Percentiles rank a stretch among this genome's conserved stretches.
These are phyloP conservation scores for Apiospora arundinis DNA, from an alignment of 2,329 filamentous ascomycete genomes.

Conservation along the genomic window DNA sequence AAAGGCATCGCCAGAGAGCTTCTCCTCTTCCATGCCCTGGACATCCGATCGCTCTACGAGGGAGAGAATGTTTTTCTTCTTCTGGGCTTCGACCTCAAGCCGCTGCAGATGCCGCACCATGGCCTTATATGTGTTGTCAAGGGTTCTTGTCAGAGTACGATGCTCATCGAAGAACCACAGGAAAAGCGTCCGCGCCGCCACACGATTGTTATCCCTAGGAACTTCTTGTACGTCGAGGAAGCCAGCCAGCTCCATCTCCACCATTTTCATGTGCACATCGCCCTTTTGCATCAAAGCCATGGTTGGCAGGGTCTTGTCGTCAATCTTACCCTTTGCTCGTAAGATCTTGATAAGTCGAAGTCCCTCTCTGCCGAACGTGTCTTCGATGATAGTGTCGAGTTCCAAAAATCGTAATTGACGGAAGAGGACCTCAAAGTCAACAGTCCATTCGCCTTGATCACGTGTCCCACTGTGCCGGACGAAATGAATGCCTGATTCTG, in stretches of 20 bases:
- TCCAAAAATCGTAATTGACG: constrained; percentile 76
- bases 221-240: constrained; percentile 94
- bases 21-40: constrained; percentile 80
- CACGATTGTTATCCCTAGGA: constrained; percentile 82
- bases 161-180: constrained; percentile 90
- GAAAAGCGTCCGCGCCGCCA: constrained; percentile 84
- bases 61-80: constrained; percentile 74
- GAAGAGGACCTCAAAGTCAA: constrained; percentile 80
- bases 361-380: constrained; percentile 77
- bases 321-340: constrained; percentile 86
- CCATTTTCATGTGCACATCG: constrained; percentile 84
- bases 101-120: constrained; percentile 88
- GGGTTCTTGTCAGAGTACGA: constrained; percentile 70
- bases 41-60: constrained; percentile 89
- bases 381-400: constrained; percentile 80
- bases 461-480: constrained; percentile 69
- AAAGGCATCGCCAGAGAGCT: constrained; percentile 77
- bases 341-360: constrained; percentile 87
- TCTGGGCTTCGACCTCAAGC: constrained; percentile 75
- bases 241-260: constrained; percentile 83
- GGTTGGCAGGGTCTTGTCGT: constrained; percentile 86
- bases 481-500: constrained; percentile 73
- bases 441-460: constrained; percentile 77
- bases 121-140: constrained; percentile 86
- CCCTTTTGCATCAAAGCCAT: constrained; percentile 84